Conservation (phyloP, 1,284 basidiomycete species). For the Cystobasidium sp. region DNA sequence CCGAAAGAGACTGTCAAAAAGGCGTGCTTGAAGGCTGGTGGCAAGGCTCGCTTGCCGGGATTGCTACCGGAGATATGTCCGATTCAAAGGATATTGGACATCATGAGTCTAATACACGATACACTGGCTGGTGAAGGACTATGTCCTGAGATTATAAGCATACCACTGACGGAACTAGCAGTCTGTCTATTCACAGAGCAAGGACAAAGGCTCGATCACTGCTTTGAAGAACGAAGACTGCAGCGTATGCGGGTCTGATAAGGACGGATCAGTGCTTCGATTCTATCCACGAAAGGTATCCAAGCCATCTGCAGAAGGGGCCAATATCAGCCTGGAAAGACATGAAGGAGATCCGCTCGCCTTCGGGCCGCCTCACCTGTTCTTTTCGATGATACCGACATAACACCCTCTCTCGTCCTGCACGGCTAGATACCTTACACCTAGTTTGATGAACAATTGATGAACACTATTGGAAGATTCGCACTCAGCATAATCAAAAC, state of each 20-base stretch:
- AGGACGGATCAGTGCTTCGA: neutral
- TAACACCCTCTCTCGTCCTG: constrained; percentile 81
- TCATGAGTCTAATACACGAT: neutral
- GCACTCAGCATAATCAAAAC: constrained; percentile 56
- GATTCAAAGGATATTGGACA: neutral
- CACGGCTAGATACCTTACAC: constrained; percentile 85
- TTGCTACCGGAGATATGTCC: neutral
- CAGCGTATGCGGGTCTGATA: neutral
- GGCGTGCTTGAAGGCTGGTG: constrained; percentile 12
- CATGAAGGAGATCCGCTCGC: neutral
- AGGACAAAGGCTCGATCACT: too few relatives aligned
- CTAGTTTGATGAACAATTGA: constrained; percentile 87
- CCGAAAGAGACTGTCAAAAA: constrained; percentile 3
- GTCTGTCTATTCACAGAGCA: too few relatives aligned
- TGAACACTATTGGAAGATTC: constrained; percentile 63
- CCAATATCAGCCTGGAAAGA: neutral
- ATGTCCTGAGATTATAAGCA: too few relatives aligned
- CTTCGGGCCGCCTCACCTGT: constrained; percentile 70
- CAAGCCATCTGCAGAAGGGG: constrained; percentile 36
- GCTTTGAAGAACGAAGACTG: neutral
- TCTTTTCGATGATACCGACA: constrained; percentile 89
- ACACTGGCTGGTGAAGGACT: neutral
- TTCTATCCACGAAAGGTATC: constrained; percentile 37
- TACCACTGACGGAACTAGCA: too few relatives aligned
- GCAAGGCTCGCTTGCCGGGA: constrained; percentile 4